Base-by-base conservation (phyloP, 306 rosid species). In the Vachellia collinsii region DNA sequence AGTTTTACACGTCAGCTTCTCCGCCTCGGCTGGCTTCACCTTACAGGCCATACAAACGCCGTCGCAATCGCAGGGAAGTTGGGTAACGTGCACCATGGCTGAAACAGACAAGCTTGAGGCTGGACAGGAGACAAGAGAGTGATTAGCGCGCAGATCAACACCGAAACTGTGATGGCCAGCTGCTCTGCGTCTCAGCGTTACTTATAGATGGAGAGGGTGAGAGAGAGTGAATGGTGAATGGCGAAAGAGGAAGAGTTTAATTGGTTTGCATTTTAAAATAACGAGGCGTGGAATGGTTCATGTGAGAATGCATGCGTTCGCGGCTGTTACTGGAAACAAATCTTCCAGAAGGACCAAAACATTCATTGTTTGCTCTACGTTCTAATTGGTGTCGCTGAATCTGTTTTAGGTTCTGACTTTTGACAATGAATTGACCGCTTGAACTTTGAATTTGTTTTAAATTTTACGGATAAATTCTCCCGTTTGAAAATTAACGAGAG, bases 21-120 rank as follows among this genome's bases (percentile, higher is more conserved):
- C 44, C 4, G 38, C 44, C 23, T 64, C 70, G 0, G 1, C 22
- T 20, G 44, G 70, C 44, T 77, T 51, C 25, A 9, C 74, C 78
- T 83, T 82, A 82, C 94, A 90, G n/a, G 67, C 82, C 94, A 86
- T 86, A 72, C 92, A 90, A 36, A 50, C 48, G 23, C 92, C 92
- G 38, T 86, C 84, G 16, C 83, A 78, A 75, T 86, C 90, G 48
- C 89, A 64, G 44, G 70, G 70, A 36, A 64, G 70, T 36, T 64
- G 44, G 3, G 70, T 36, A 64, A 36, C 22, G 81, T 43, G 53
- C 38, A 84, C 78, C 83, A 79, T 79, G 47, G 70, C 11, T 44
- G 58, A 70, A 13, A 3, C n/a, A 11, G 43, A 46, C 5, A 6
- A 63, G 20, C 69, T 34, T 34, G 43, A 63, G 20, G 42, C 42